A percentile compares a stretch with the other conserved stretches of the same genome.
Conservation (phyloP, 345 rosid genomes). For the Aegle marmelos region DNA sequence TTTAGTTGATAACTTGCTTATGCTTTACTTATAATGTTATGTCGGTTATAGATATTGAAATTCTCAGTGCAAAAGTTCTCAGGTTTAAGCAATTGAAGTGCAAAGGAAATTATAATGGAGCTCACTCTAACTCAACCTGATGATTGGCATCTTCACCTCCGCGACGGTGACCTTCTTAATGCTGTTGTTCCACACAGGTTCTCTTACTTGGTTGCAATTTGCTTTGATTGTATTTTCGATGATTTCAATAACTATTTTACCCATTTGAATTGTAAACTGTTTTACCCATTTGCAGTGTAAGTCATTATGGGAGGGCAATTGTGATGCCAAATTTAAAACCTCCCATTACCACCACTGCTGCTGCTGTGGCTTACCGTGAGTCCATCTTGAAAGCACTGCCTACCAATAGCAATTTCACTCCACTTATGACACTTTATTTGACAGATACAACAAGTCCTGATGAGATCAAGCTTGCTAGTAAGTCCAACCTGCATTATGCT, state of each 20-base stretch:
- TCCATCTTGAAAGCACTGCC: conserved; percentile 67
- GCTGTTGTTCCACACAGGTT: conserved; percentile 24
- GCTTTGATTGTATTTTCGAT: background rate
- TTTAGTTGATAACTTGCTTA: background rate
- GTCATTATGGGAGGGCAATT: conserved; percentile 74
- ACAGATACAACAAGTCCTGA: conserved; percentile 77
- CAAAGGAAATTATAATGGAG: conserved; percentile 31
- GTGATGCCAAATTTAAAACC: conserved; percentile 96
- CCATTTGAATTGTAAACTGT: conserved; percentile 43
- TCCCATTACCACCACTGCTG: conserved; percentile 72
- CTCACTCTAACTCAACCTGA: conserved; percentile 44
- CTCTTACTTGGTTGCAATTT: background rate
- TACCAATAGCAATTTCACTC: conserved; percentile 52
- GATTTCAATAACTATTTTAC: background rate
- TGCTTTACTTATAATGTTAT: background rate
- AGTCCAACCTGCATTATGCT: conserved; percentile 16
- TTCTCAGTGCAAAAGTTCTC: background rate
- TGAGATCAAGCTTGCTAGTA: conserved; percentile 93
- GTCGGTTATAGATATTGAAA: conserved; percentile 1
- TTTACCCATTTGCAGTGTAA: conserved; percentile 44
- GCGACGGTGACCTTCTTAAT: conserved; percentile 47
- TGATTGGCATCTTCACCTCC: conserved; percentile 67
- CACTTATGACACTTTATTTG: conserved; percentile 93
- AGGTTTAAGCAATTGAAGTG: conserved; percentile 1
- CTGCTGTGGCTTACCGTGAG: conserved; percentile 64